A percentile compares a stretch with the other conserved stretches of the same genome.
Conservation (phyloP, 495 filamentous ascomycete genomes). For the Penicillium taxi region DNA sequence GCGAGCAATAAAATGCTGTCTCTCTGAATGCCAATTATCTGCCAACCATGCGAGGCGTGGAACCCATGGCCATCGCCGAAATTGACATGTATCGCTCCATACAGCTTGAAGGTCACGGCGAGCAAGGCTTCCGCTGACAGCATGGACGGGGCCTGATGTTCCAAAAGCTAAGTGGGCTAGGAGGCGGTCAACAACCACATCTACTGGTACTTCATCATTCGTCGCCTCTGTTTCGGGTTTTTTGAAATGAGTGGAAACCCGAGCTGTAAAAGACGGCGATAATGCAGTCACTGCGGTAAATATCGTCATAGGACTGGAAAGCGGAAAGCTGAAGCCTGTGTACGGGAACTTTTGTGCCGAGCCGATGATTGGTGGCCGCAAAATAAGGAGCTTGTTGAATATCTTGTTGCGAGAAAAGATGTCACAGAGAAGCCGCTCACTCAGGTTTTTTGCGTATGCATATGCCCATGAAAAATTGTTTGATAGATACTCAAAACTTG, state of each 20-base stretch:
- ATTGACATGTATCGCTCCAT: too few relatives aligned
- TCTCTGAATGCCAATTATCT: too few relatives aligned
- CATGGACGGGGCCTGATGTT: slow-evolving; percentile 9
- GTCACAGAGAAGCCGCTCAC: not conserved
- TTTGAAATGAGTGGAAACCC: not conserved
- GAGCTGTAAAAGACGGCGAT: not conserved
- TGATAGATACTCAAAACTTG: not conserved
- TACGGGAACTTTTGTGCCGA: not conserved
- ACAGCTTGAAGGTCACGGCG: too few relatives aligned
- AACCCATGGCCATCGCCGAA: too few relatives aligned
- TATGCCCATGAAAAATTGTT: not conserved
- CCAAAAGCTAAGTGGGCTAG: slow-evolving; percentile 12
- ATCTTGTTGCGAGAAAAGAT: not conserved
- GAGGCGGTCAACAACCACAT: slow-evolving; percentile 14
- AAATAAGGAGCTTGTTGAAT: not conserved
- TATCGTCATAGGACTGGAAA: too few relatives aligned
- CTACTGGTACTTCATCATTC: slow-evolving; percentile 17
- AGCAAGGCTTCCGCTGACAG: slow-evolving; percentile 11
- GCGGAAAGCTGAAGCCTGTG: not conserved
- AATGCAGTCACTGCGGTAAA: too few relatives aligned
- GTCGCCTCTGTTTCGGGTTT: too few relatives aligned
- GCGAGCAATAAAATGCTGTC: too few relatives aligned
- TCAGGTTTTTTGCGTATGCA: not conserved
- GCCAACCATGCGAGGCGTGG: too few relatives aligned
- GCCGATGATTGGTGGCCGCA: not conserved